Evolutionary conservation across 371 early-diverging fungal genomes (phyloP), one percentile per base, ranked within the genome.

Genomic region (Syncephalastrum monosporum): DNA sequence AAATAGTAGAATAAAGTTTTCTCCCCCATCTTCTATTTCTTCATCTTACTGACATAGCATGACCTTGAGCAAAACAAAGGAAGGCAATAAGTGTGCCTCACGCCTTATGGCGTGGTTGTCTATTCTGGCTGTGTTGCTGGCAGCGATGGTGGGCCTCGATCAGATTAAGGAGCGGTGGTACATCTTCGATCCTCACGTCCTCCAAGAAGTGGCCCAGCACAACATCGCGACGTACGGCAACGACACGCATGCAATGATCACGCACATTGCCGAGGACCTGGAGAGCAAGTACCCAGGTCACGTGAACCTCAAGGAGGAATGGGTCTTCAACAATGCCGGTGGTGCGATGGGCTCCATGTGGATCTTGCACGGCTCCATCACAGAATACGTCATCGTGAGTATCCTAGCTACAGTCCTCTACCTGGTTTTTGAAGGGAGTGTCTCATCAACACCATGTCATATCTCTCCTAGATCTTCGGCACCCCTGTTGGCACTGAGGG

Each of bases 301-400:
- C 56, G 59, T 79, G 24, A 10, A 59, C 7, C 23, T 76, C 8
- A 69, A 79, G 59, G 71, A 79, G 53, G 75, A 77, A 56, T 77
- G 81, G 77, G 77, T 80, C 0, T 77, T 81, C 53, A 81, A 78
- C 72, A 78, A 76, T 54, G 82, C 82, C 58, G 79, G 78, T 63
- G 82, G 82, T 60, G 82, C 82, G 38, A 81, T 81, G 82, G 78
- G 79, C n/a, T 59, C 77, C 24, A 81, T 81, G 78, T 80, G 74
- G 69, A 73, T 75, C 24, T 58, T 80, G 44, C 78, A 81, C 52
- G 81, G 68, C 24, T 82, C 82, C 17, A 47, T 82, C 12, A 75
- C 77, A 19, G 82, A 82, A 59, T 82, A 82, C 60, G 71, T 82
- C 19, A 77, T 82, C 50, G 72, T 81, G 23, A 19, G 46, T 33